A percentile compares a stretch with the other conserved stretches of the same genome.
These are phyloP conservation scores for Aaosphaeria pasadenensis DNA, from an alignment of 2,329 filamentous ascomycete species.

Conservation along the genomic window DNA sequence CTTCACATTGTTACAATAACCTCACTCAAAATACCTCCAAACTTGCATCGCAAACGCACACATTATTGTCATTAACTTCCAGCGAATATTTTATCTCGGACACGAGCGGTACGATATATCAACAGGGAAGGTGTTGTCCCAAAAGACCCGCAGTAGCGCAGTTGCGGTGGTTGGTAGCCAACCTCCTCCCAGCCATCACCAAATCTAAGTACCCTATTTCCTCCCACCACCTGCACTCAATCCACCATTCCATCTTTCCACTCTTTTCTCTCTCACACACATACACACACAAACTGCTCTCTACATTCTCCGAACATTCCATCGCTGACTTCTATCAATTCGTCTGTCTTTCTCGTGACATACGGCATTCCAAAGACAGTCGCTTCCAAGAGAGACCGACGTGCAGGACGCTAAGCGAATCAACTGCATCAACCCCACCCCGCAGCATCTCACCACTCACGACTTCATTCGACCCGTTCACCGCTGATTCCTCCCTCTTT, in stretches of 20 bases:
- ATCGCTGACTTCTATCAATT: too few species aligned
- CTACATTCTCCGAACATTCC: too few species aligned
- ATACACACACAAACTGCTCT: not conserved
- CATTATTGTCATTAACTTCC: too few species aligned
- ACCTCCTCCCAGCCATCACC: slow-evolving; percentile 26
- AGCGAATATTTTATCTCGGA: too few species aligned
- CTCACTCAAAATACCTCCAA: too few species aligned
- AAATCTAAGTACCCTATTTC: slow-evolving; percentile 31
- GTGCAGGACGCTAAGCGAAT: slow-evolving; percentile 7
- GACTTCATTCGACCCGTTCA: slow-evolving; percentile 6
- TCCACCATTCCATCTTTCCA: slow-evolving; percentile 1
- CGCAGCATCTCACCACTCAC: slow-evolving; percentile 5
- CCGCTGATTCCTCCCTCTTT: not conserved
- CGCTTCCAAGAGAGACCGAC: too few species aligned
- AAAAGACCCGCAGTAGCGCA: slow-evolving; percentile 7
- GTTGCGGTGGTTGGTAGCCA: slow-evolving; percentile 18
- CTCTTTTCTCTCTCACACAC: slow-evolving; percentile 5
- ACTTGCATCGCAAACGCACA: too few species aligned
- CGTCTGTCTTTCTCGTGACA: too few species aligned
- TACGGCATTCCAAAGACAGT: too few species aligned
- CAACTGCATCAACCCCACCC: slow-evolving; percentile 10
- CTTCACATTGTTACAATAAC: not conserved
- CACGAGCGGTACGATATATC: too few species aligned
- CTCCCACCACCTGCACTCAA: slow-evolving; percentile 6
- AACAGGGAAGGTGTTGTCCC: too few species aligned